phyloP scores from a whole-genome alignment of 2,329 filamentous ascomycete species.

The Pestalotiopsis sp. region DNA sequence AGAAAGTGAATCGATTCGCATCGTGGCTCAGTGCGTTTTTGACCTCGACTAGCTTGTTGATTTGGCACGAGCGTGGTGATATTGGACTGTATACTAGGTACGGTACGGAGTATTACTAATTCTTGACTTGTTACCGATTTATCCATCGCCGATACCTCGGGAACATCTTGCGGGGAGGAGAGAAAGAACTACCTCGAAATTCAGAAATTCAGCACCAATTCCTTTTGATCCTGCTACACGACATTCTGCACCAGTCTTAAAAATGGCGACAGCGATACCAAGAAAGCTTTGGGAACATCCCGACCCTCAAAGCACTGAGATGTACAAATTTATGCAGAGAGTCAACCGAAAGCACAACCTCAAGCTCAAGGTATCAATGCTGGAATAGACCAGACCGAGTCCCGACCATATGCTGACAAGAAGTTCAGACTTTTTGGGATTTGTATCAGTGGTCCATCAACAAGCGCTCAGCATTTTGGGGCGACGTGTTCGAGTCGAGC shows the following conservation, averaged over 20 bases:
- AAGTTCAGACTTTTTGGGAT: constrained; percentile 63
- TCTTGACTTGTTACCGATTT: neutral
- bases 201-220: too few relatives aligned
- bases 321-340: constrained; percentile 69
- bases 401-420: constrained; percentile 13
- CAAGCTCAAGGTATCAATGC: constrained; percentile 54
- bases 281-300: constrained; percentile 72
- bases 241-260: neutral
- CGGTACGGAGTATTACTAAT: neutral
- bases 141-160: neutral
- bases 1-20: neutral
- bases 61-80: neutral
- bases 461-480: constrained; percentile 66
- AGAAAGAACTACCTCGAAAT: neutral
- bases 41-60: neutral
- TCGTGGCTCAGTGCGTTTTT: neutral
- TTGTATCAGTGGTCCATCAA: constrained; percentile 71
- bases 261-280: constrained; percentile 37
- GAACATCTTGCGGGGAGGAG: neutral
- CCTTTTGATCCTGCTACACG: too few relatives aligned
- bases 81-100: too few relatives aligned
- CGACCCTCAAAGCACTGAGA: constrained; percentile 60
- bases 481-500: constrained; percentile 61
- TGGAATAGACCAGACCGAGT: too few relatives aligned
- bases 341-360: constrained; percentile 61